phyloP scores from a whole-genome alignment of 148 eudicot species.

The Rhododendron ferrugineum region DNA sequence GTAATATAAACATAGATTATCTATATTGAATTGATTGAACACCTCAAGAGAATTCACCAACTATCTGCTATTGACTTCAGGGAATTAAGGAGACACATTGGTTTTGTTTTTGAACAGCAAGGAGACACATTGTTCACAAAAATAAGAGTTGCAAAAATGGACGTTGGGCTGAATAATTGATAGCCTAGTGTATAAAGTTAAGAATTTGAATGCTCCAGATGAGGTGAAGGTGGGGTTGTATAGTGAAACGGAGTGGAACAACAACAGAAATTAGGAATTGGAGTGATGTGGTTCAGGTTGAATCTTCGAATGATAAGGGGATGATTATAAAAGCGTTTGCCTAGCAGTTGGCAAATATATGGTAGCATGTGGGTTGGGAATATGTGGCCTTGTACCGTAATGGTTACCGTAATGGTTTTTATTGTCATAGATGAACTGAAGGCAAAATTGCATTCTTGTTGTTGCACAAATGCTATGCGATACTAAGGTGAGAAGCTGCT shows the following conservation, averaged over 20 bases:
- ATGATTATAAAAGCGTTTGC: background rate
- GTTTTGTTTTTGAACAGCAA: too few species aligned
- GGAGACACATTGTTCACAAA: background rate
- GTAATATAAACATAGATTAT: background rate
- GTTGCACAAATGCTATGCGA: background rate
- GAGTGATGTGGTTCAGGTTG: background rate
- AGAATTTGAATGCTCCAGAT: background rate
- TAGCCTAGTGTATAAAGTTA: background rate
- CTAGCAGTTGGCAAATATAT: background rate
- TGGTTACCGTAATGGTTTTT: background rate
- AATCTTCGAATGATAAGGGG: background rate
- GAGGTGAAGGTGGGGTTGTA: background rate
- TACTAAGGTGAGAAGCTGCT: background rate
- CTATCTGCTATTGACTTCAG: background rate
- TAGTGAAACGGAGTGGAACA: background rate
- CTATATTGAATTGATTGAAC: background rate
- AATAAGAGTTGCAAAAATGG: background rate
- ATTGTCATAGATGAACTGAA: background rate
- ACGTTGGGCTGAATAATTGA: background rate
- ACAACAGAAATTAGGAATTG: background rate
- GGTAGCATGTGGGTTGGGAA: background rate
- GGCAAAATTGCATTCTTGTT: background rate
- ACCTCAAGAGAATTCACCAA: background rate
- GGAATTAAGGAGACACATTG: background rate
- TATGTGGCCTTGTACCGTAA: background rate